phyloP scores from a whole-genome alignment of 352 stramenopile species.

The Phytopythium mirpurense region DNA sequence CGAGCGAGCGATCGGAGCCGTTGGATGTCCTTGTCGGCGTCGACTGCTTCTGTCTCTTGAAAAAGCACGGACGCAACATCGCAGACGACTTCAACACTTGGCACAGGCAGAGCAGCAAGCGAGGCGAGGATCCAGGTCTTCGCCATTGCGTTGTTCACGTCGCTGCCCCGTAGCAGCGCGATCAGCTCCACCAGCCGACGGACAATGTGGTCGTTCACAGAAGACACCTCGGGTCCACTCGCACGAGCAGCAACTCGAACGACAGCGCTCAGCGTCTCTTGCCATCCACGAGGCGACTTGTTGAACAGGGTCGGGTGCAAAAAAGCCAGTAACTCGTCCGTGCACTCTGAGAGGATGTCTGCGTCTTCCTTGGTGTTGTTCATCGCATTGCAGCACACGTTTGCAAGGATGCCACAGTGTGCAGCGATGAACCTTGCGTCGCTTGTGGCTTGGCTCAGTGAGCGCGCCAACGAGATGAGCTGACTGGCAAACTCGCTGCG shows the following conservation, averaged over 20 bases:
- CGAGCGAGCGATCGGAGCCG: conserved; percentile 19
- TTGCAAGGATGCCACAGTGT: conserved; percentile 19
- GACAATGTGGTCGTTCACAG: conserved; percentile 1
- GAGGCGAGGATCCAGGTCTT: conserved; percentile 17
- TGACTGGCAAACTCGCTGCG: background rate
- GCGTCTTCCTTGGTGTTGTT: conserved; percentile 2
- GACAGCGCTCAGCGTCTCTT: background rate
- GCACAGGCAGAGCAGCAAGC: conserved; percentile 16
- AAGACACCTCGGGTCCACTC: background rate
- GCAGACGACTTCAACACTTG: conserved; percentile 8
- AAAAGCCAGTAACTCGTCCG: conserved; percentile 22
- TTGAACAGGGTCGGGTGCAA: conserved; percentile 20
- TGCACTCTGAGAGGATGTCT: background rate
- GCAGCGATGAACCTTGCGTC: conserved; percentile 20
- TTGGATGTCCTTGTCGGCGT: conserved; percentile 10
- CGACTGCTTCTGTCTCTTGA: conserved; percentile 10
- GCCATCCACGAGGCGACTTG: conserved; percentile 4
- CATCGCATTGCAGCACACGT: conserved; percentile 17
- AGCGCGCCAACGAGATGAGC: background rate
- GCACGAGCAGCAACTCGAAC: background rate
- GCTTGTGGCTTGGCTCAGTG: conserved; percentile 9
- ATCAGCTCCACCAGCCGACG: conserved; percentile 4
- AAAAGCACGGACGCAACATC: conserved; percentile 19
- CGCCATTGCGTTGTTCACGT: conserved; percentile 4
- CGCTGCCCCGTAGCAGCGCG: background rate